Evolutionary conservation across 1,284 basidiomycete genomes (phyloP).

Genomic region (Flammula alnicola): DNA sequence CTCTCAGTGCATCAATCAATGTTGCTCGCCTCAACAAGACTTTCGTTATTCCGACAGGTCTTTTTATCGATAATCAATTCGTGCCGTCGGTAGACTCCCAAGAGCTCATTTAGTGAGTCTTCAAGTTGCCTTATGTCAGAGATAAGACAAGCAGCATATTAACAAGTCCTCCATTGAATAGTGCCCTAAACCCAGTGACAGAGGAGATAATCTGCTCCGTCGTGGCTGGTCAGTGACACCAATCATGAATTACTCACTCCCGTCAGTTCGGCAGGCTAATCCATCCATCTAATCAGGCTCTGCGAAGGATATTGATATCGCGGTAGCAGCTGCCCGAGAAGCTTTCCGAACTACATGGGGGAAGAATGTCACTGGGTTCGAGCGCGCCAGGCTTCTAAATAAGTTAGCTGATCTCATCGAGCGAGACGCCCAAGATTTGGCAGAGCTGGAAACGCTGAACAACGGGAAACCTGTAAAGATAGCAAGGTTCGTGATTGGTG

Average conservation of each 20-base stretch:
- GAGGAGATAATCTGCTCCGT: constrained; percentile 73
- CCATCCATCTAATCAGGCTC: constrained; percentile 36
- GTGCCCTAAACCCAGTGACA: constrained; percentile 75
- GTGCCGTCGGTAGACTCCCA: constrained; percentile 68
- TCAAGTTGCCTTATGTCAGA: too few relatives aligned
- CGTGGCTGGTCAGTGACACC: constrained; percentile 61
- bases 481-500: constrained; percentile 48
- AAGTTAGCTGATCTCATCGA: constrained; percentile 94
- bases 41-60: constrained; percentile 75
- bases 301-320: constrained; percentile 79
- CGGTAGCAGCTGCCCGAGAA: constrained; percentile 84
- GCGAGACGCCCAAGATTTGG: constrained; percentile 76
- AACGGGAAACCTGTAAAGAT: constrained; percentile 86
- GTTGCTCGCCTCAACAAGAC: constrained; percentile 50
- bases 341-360: constrained; percentile 93
- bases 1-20: constrained; percentile 39
- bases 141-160: constrained; percentile 10
- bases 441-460: constrained; percentile 81
- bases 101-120: constrained; percentile 60
- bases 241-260: too few relatives aligned
- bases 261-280: too few relatives aligned
- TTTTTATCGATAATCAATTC: constrained; percentile 93
- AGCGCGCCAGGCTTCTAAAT: constrained; percentile 80
- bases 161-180: constrained; percentile 33
- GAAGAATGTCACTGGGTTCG: constrained; percentile 80